Base-by-base conservation (phyloP, 2,329 filamentous ascomycete genomes). In the Curvularia spicifera region DNA sequence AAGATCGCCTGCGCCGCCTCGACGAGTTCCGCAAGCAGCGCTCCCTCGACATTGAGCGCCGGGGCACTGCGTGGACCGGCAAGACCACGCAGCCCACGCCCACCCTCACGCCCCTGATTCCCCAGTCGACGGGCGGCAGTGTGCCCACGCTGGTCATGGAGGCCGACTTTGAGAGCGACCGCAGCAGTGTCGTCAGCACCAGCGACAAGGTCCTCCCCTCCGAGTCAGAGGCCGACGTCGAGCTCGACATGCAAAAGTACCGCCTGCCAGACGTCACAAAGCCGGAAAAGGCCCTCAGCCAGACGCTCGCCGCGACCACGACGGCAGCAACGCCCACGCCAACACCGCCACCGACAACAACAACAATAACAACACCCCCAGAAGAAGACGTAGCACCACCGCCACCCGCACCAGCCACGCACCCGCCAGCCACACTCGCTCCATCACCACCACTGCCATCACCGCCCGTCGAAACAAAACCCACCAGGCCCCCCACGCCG, bases 11-110 rank as follows among this genome's bases (percentile, higher is more conserved):
- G 57, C 84, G 86, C 66, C 83, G 87, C 70, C 84, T 92, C 68
- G 89, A 93, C 78, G 81, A 85, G 65, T 85, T 86, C 59, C 87
- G 90, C 72, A 67, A 84, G 65, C 83, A 85, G 59, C 70, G 81
- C 71, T 81, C 79, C 63, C 80, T 80, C 64, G 80, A 79, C 65
- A 80, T 91, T 68, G 82, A 88, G 75, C 84, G 88, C 72, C 84
- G 88, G 70, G 89, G 89, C 72, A 86, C 87, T 71, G 85, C 89
- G 68, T 92, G 89, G 89, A 90, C 86, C 80, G 87, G 86, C 74
- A 57, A 33, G 39, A 40, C 56, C 13, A 63, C 47, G 57, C 67
- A 51, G 39, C 35, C 31, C 20, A 47, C 48, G 20, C 37, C 43
- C n/a, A 37, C 40, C 7, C 44, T 18, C 12, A 52, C 63, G 35